Conservation (phyloP, 371 early-diverging fungal genomes). For the Mucor lusitanicus region DNA sequence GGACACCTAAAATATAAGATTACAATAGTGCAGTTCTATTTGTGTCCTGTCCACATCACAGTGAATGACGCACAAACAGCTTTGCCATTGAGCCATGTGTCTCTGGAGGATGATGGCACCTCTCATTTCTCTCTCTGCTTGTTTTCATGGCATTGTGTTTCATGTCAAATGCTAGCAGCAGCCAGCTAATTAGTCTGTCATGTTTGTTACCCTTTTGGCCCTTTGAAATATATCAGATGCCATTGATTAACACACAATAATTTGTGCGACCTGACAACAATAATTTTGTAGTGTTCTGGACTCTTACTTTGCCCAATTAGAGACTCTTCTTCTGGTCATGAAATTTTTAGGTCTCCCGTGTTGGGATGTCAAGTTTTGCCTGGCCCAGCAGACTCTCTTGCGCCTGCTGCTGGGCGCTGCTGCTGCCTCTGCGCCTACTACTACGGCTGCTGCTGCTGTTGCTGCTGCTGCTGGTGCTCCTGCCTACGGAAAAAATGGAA, state of each 20-base stretch:
- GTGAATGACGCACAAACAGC: neutral
- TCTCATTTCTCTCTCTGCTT: neutral
- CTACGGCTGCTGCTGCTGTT: too few relatives aligned
- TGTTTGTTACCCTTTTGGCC: neutral
- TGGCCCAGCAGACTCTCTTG: neutral
- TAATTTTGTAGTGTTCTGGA: slow-evolving; percentile 4
- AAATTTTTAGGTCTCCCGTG: neutral
- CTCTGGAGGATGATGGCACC: too few relatives aligned
- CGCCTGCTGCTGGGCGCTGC: neutral
- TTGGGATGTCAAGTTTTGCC: slow-evolving; percentile 1
- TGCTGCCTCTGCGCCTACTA: neutral
- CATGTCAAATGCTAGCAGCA: neutral
- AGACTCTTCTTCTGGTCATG: neutral
- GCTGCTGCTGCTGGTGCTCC: too few relatives aligned
- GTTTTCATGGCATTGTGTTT: neutral
- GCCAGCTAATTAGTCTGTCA: neutral
- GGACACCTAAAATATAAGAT: neutral
- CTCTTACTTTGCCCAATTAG: neutral
- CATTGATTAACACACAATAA: neutral
- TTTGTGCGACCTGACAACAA: slow-evolving; percentile 2
- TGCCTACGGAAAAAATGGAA: neutral
- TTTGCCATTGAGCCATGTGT: too few relatives aligned
- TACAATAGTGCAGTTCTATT: neutral
- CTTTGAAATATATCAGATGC: neutral
- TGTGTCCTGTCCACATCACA: neutral